Base-by-base conservation (phyloP, 768 basidiomycete genomes). In the Macrolepiota fuliginosa region DNA sequence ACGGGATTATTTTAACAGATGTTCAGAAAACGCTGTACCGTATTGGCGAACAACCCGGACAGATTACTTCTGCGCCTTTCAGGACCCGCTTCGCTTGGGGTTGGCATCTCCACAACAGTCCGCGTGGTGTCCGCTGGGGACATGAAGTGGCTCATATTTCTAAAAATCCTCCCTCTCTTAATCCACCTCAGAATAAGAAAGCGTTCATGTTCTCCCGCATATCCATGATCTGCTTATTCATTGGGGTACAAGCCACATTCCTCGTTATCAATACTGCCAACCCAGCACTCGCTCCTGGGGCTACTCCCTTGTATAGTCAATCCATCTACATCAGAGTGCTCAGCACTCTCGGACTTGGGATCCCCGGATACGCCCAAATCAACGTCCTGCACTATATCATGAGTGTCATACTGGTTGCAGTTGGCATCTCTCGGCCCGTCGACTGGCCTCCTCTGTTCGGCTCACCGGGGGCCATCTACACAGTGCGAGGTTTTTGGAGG, bases 361-460 rank as follows among this genome's bases (percentile, higher is more conserved):
- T 54, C 45, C 49, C 50, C 56, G 54, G 19, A 29, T 13, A 46
- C 39, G 45, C 64, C 37, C 17, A 46, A 39, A 32, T 61, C 2
- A 61, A 54, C 9, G 36, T 19, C 2, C 45, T 37, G 12, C 60
- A 61, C 46, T 55, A 46, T 32, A n/a, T 72, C 39, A 10, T 63
- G 49, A 70, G 71, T 60, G 54, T 67, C 15, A 22, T 72, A 6
- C 55, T 62, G 11, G 73, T 76, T 10, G 66, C 64, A 10, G 4
- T 63, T 1, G 68, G 73, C 0, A 45, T 71, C 6, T 70, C 71
- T n/a, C 50, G 72, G n/a, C 76, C 77, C 0, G 62, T 66, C 22
- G 71, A 73, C 32, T 82, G 80, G 79, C 77, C 78, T 1, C 70
- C 68, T 22, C 22, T 77, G 9, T 80, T 75, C 58, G 77, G 77